phyloP scores from a whole-genome alignment of 176 grass and related monocot species.

The Chrysopogon serrulatus region DNA sequence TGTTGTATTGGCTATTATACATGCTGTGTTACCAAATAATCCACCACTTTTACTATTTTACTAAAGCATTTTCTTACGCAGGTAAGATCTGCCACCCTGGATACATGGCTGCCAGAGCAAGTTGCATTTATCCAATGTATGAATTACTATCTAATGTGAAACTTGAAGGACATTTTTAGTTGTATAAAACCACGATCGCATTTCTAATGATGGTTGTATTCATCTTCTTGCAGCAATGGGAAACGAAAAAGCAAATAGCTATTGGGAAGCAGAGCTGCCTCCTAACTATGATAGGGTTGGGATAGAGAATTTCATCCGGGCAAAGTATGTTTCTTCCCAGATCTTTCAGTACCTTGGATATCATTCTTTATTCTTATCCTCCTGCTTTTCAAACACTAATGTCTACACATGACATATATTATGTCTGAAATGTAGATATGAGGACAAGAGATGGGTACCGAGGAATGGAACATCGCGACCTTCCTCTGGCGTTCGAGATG shows the following conservation, averaged over 20 bases:
- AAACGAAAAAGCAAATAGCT: conserved; percentile 90
- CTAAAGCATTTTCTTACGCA: conserved; percentile 20
- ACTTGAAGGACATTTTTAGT: background rate
- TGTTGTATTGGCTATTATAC: background rate
- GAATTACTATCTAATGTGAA: conserved; percentile 14
- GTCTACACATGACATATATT: background rate
- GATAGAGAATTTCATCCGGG: conserved; percentile 96
- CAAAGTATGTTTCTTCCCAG: conserved; percentile 58
- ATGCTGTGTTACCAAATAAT: background rate
- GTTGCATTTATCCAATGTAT: conserved; percentile 98
- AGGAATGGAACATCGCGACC: conserved; percentile 59
- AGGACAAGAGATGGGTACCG: conserved; percentile 95
- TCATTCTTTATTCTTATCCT: background rate
- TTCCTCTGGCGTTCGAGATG: conserved; percentile 44
- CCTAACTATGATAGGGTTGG: conserved; percentile 94
- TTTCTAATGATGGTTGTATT: conserved; percentile 11
- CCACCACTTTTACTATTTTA: background rate
- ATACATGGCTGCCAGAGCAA: conserved; percentile 99
- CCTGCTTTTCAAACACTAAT: background rate
- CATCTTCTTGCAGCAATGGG: conserved; percentile 77
- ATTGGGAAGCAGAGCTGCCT: conserved; percentile 98
- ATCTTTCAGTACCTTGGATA: conserved; percentile 28
- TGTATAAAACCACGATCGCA: conserved; percentile 1
- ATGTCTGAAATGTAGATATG: conserved; percentile 62
- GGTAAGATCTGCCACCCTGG: conserved; percentile 95